phyloP scores from a whole-genome alignment of 2,329 filamentous ascomycete species.

The Alternaria gaisen region DNA sequence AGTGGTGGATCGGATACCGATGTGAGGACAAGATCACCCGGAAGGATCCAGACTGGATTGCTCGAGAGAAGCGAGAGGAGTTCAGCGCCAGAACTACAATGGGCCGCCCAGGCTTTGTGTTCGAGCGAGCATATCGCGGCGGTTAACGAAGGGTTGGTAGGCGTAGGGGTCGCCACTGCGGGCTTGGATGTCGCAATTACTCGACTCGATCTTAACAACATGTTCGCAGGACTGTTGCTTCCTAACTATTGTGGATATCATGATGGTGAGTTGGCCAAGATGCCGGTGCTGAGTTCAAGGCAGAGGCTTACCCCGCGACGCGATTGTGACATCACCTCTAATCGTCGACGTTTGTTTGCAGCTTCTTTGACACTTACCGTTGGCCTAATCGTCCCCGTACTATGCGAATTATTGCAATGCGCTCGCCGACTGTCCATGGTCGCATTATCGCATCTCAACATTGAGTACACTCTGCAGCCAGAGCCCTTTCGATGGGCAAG shows the following conservation, averaged over 20 bases:
- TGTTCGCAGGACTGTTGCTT: neutral
- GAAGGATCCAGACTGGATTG: conserved; percentile 53
- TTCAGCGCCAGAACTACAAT: conserved; percentile 43
- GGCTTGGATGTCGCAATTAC: neutral
- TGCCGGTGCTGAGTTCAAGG: neutral
- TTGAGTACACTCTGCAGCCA: neutral
- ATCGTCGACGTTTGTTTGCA: neutral
- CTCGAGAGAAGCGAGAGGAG: conserved; percentile 45
- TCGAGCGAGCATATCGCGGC: conserved; percentile 40
- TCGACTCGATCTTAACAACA: neutral
- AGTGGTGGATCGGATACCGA: conserved; percentile 42
- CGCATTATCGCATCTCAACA: neutral
- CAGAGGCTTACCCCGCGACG: conserved; percentile 19
- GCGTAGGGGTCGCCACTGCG: conserved; percentile 21
- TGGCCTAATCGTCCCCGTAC: neutral
- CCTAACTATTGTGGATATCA: neutral
- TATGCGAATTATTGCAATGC: neutral
- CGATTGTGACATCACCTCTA: conserved; percentile 18
- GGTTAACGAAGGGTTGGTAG: conserved; percentile 36
- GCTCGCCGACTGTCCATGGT: neutral
- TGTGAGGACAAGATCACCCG: conserved; percentile 47
- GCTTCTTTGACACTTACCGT: neutral
- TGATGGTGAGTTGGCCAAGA: neutral
- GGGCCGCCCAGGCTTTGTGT: conserved; percentile 50
- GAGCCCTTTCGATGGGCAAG: neutral